Evolutionary conservation across 306 rosid species (phyloP), one percentile per base, ranked within the genome.

Genomic region (Argentina anserina): DNA sequence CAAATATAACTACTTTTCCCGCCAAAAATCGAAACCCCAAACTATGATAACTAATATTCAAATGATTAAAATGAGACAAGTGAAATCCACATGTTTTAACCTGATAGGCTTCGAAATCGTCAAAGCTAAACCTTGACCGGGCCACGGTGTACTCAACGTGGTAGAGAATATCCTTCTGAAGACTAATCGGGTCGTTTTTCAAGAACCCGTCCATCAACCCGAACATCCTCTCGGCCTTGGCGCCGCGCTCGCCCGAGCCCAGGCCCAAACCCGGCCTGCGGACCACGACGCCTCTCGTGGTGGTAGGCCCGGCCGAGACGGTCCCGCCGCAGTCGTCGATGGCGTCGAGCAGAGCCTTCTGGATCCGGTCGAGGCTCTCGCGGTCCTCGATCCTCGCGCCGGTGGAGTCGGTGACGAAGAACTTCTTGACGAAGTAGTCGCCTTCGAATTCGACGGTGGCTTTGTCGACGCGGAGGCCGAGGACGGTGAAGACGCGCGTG

Each of bases 101-200:
- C 91, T 89, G 94, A 72, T 86, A 89, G 18, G 94, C 94, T 81
- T 89, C 94, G 34, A 83, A 89, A 83, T 89, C 94, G 28, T 89
- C 94, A 67, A 89, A 89, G 70, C 76, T 89, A 39, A 84, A 89
- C 46, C 94, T 86, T 8, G 94, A 89, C 69, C 91, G 84, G 9
- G 91, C 94, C 49, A 89, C 88, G 1, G 94, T 89, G 53, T 86
- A 86, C 87, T 89, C 94, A 25, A 89, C 94, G 67, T 89, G 94
- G 52, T 78, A 73, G 9, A 89, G 91, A 75, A 89, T 86, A 83
- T 89, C 91, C 74, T 81, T 87, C 68, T 89, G 94, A 74, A 89
- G 91, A 73, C 87, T 86, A 13, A 85, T 41, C 25, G 94, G 87
- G n/a, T 89, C 94, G 67, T 83, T 89, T 70, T 86, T 89, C 84